These are phyloP conservation scores for Candida pseudocylindracea DNA, from an alignment of 1,139 yeast genomes.

Conservation along the genomic window DNA sequence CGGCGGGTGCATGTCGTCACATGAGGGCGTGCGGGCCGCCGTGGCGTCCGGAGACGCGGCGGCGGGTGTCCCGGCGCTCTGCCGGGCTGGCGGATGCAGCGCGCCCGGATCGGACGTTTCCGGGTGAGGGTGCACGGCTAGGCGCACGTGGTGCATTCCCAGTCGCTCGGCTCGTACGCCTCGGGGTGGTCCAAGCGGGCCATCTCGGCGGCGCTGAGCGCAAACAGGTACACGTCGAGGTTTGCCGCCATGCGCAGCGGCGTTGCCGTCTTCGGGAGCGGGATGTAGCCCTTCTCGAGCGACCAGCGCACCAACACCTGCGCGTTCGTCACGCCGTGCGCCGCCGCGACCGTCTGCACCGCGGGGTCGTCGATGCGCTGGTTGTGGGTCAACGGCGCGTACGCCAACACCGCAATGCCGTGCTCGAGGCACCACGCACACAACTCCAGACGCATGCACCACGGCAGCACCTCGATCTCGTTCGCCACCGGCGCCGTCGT, in stretches of 20 bases:
- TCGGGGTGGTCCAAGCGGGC: constrained; percentile 9
- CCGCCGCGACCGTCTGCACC: constrained; percentile 3
- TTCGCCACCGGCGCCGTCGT: constrained; percentile 1
- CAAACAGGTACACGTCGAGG: constrained; percentile 23
- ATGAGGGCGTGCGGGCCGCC: no score
- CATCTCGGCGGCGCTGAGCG: constrained; percentile 23
- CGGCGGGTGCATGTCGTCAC: no score
- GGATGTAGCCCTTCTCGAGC: constrained; percentile 18
- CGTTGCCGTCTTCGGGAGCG: constrained; percentile 14
- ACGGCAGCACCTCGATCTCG: constrained; percentile 1
- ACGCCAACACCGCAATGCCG: neutral
- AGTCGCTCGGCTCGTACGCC: constrained; percentile 46
- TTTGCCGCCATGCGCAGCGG: constrained; percentile 10
- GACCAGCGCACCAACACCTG: constrained; percentile 17
- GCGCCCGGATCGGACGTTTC: no score
- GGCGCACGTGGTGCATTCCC: constrained; percentile 27
- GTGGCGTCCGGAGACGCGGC: no score
- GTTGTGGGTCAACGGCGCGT: constrained; percentile 36
- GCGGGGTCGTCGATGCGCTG: constrained; percentile 13
- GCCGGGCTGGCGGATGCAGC: no score
- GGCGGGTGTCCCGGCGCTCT: no score
- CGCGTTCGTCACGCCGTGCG: constrained; percentile 10
- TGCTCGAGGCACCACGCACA: neutral
- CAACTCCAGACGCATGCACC: neutral
- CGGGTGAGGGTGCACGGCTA: no score